These are phyloP conservation scores for Kwoniella shandongensis DNA, from an alignment of 768 basidiomycete genomes.

Conservation along the genomic window DNA sequence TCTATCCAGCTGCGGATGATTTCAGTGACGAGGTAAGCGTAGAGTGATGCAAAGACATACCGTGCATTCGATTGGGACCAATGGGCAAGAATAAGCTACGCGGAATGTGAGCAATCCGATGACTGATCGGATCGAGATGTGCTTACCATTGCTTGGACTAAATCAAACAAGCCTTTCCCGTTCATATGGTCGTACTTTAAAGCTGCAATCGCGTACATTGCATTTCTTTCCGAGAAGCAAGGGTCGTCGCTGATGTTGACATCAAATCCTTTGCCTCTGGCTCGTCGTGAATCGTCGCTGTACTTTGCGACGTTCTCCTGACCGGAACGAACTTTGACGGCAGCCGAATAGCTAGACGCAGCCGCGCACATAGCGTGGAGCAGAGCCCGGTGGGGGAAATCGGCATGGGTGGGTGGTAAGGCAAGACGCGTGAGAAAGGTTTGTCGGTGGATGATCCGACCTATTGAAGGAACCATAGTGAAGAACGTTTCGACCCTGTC, in stretches of 20 bases:
- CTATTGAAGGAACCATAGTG: slow-evolving; percentile 70
- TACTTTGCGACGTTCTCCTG: slow-evolving; percentile 18
- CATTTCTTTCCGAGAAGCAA: slow-evolving; percentile 43
- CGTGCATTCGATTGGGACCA: slow-evolving; percentile 16
- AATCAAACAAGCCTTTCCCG: slow-evolving; percentile 28
- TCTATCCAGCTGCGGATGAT: slow-evolving; percentile 35
- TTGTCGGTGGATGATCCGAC: slow-evolving; percentile 66
- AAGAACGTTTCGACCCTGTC: slow-evolving; percentile 76
- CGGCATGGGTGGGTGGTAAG: slow-evolving; percentile 67
- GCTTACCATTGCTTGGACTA: slow-evolving; percentile 36
- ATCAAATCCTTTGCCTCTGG: slow-evolving; percentile 9
- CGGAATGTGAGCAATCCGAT: slow-evolving; percentile 1
- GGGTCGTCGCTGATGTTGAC: slow-evolving; percentile 23
- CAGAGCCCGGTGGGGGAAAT: slow-evolving; percentile 68
- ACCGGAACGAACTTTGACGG: slow-evolving; percentile 27
- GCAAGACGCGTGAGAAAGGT: slow-evolving; percentile 67
- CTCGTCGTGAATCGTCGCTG: slow-evolving; percentile 12
- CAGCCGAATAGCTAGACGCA: slow-evolving; percentile 72
- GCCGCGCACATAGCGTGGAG: slow-evolving; percentile 82
- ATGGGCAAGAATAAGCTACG: slow-evolving; percentile 21
- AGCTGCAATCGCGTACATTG: slow-evolving; percentile 29
- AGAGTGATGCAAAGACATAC: no score
- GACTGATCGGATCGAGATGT: background rate
- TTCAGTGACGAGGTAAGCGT: no score
- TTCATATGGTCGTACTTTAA: slow-evolving; percentile 20